Percentiles rank a stretch among this genome's conserved stretches.
These are phyloP conservation scores for Cordyceps militaris DNA, from an alignment of 2,329 filamentous ascomycete genomes.

Conservation along the genomic window DNA sequence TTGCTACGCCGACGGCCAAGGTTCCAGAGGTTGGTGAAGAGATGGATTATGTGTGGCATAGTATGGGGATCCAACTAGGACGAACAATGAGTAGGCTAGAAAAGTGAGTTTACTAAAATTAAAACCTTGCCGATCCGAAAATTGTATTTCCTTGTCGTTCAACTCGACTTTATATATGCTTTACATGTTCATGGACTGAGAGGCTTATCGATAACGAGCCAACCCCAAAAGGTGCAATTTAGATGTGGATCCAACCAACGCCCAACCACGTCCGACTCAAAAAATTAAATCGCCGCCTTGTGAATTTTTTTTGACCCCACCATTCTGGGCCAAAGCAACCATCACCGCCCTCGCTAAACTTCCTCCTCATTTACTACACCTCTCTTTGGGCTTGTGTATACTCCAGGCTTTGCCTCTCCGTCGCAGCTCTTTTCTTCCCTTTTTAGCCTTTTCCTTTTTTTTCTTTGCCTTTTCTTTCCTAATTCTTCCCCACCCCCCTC, in stretches of 20 bases:
- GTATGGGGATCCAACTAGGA: too few relatives aligned
- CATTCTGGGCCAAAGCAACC: slow-evolving; percentile 10
- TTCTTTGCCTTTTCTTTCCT: slow-evolving; percentile 12
- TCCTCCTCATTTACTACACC: background rate
- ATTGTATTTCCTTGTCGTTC: too few relatives aligned
- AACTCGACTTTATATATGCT: too few relatives aligned
- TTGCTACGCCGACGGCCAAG: too few relatives aligned
- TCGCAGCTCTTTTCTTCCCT: background rate
- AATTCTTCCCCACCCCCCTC: slow-evolving; percentile 9
- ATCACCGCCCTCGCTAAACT: slow-evolving; percentile 11
- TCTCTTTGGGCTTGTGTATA: background rate
- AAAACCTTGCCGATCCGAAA: too few relatives aligned
- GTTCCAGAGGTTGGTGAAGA: too few relatives aligned
- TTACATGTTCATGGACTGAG: background rate
- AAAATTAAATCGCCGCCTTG: slow-evolving; percentile 8
- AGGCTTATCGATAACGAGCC: slow-evolving; percentile 4
- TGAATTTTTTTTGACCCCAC: slow-evolving; percentile 19
- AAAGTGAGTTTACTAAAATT: too few relatives aligned
- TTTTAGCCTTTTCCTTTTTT: background rate
- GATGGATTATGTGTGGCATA: too few relatives aligned
- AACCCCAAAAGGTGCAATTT: background rate
- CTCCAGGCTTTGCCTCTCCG: background rate
- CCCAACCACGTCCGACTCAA: background rate
- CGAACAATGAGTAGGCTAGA: too few relatives aligned
- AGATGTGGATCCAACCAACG: background rate